A percentile compares a stretch with the other conserved stretches of the same genome.
Conservation (phyloP, 345 rosid species). For the Barbarea vulgaris region DNA sequence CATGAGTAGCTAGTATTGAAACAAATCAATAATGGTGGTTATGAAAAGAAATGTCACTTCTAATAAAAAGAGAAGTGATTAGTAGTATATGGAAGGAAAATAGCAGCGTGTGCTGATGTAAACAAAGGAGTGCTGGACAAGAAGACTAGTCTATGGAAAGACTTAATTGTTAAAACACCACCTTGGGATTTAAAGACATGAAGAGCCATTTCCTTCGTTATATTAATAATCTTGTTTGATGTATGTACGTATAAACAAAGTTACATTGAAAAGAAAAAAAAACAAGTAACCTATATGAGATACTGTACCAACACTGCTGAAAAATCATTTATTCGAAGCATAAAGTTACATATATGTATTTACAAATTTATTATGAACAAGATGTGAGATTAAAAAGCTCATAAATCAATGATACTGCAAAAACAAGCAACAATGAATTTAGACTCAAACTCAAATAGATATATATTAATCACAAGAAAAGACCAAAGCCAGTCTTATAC, state of each 20-base stretch:
- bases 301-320: too few relatives aligned
- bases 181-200: neutral
- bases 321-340: too few relatives aligned
- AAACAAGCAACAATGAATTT: neutral
- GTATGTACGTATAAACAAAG: neutral
- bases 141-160: neutral
- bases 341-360: too few relatives aligned
- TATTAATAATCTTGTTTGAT: neutral
- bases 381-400: too few relatives aligned
- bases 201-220: neutral
- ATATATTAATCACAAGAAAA: neutral
- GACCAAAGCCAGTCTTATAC: neutral
- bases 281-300: neutral
- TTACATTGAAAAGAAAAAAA: neutral
- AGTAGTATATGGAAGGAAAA: neutral
- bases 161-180: neutral
- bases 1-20: conserved; percentile 4
- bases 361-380: too few relatives aligned
- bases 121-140: conserved; percentile 4
- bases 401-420: too few relatives aligned
- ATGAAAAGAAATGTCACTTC: neutral
- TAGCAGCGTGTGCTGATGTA: conserved; percentile 8
- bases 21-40: neutral
- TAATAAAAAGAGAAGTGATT: neutral
- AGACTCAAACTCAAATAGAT: neutral